phyloP scores from a whole-genome alignment of 108 stramenopile genomes.

The Skeletonema marinoi region DNA sequence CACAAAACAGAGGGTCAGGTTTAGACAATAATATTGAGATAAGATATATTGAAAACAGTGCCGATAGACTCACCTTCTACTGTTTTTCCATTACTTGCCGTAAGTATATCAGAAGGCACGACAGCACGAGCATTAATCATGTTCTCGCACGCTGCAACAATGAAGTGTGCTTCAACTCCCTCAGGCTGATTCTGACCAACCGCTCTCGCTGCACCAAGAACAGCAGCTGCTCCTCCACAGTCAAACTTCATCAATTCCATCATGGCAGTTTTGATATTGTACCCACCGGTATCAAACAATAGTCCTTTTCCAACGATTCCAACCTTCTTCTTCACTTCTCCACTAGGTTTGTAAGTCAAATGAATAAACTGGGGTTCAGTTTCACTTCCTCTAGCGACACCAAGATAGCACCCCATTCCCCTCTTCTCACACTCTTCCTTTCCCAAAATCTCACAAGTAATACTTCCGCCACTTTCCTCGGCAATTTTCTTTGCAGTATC shows the following conservation, averaged over 20 bases:
- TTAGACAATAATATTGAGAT: not conserved
- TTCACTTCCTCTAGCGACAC: slow-evolving; percentile 91
- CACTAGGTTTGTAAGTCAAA: slow-evolving; percentile 83
- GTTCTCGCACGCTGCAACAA: slow-evolving; percentile 94
- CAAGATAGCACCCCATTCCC: slow-evolving; percentile 93
- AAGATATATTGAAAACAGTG: no score
- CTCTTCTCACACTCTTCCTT: slow-evolving; percentile 85
- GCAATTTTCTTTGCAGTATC: slow-evolving; percentile 85
- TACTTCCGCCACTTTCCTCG: slow-evolving; percentile 65
- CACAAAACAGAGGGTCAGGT: not conserved
- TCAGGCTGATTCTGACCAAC: slow-evolving; percentile 68
- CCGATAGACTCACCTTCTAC: slow-evolving; percentile 60
- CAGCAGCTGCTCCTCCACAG: slow-evolving; percentile 93
- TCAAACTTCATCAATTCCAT: slow-evolving; percentile 99
- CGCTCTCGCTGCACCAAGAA: slow-evolving; percentile 86
- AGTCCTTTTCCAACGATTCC: slow-evolving; percentile 95
- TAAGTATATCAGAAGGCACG: slow-evolving; percentile 93
- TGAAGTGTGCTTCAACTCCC: slow-evolving; percentile 91
- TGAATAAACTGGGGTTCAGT: slow-evolving; percentile 97
- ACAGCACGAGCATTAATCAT: slow-evolving; percentile 93
- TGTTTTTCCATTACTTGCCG: slow-evolving; percentile 97
- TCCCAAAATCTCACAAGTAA: slow-evolving; percentile 80
- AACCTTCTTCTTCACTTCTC: slow-evolving; percentile 79
- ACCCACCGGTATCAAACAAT: slow-evolving; percentile 98
- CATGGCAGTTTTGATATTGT: slow-evolving; percentile 98